Base-by-base conservation (phyloP, 1,284 basidiomycete species). In the Leccinum insigne region DNA sequence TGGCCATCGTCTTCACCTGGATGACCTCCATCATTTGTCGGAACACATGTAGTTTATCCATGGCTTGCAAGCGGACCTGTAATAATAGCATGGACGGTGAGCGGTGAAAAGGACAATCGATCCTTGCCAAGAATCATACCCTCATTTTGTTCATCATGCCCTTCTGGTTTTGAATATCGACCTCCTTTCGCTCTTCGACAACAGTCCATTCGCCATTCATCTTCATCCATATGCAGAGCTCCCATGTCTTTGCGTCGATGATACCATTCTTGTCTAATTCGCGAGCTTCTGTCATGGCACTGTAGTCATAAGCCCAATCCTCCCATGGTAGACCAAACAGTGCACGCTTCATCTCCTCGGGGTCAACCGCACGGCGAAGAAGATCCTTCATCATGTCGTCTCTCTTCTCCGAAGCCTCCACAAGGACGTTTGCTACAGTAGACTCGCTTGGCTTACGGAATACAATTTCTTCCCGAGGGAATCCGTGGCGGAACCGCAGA, bases 191-290 rank as follows among this genome's bases (percentile, higher is more conserved):
- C 40, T 78, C 73, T 57, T 76, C 76, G 21, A 76, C 56, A 8
- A 74, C 72, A 16, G 67, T 66, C 74, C 74, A 76, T 4, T 69
- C 65, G 1, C 71, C 72, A 16, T 70, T 54, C 68, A 70, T 70
- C 64, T 68, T 77, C 72, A 78, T 78, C 77, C 77, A 76, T 18
- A 77, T 73, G 54, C 72, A 76, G 16, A 73, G 62, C 2, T 77
- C 74, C 77, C 75, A 77, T 26, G 67, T 74, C 58, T 67, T 68
- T 23, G 67, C 66, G 3, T 29, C 32, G 9, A 76, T 70, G 14
- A 66, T 10, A 2, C 72, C 73, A 13, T 63, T 66, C 47, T 68
- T 69, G 56, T 69, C 65, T 40, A 69, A 49, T 35, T 77, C 70
- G 16, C 59, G 63, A 2, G 77, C 74, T 11, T 68, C 64, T 6